Base-by-base conservation (phyloP, 768 basidiomycete genomes). In the Phlegmacium glaucopus region DNA sequence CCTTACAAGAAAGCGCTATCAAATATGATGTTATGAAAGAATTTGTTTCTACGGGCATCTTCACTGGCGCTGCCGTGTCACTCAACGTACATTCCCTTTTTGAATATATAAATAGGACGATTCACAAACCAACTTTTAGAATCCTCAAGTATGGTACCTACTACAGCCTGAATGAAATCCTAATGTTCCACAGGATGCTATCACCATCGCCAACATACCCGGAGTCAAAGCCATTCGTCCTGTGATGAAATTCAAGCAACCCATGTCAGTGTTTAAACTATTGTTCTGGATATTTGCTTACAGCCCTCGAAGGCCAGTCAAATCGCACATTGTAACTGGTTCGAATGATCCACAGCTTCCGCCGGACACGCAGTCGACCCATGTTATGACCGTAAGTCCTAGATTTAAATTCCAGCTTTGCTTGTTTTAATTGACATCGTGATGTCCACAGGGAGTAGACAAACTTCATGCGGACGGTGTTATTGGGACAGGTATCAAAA, bases 401-500 rank as follows among this genome's bases (percentile, higher is more conserved):
- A 15, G n/a, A 35, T 22, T 50, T 35, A 18, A 46, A 17, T 6
- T 26, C 10, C 25, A 26, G 43, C 25, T 34, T 22, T 22, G 22
- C 36, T 17, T 17, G 3, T 12, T 16, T 40, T 10, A 39, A 42
- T 26, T 27, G 27, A 38, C 29, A 10, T 40, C 16, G 17, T 17
- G 6, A 34, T 32, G 7, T 35, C 7, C 9, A 18, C 44, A 81
- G 78, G 79, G 82, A 15, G 84, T 85, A 1, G 79, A 85, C 55
- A 78, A 75, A 50, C 70, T 85, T 15, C 85, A 87, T 57, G 80
- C 80, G 5, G 57, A 74, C 50, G 84, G 83, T 1, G 72, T 81
- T 55, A 70, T 71, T 22, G 86, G 87, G 10, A 73, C 73, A 34
- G 85, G 85, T 2, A 69, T 86, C 61, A 84, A 83, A 55, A 74